Evolutionary conservation across 2,329 filamentous ascomycete genomes (phyloP).

Genomic region (Coniella lustricola): DNA sequence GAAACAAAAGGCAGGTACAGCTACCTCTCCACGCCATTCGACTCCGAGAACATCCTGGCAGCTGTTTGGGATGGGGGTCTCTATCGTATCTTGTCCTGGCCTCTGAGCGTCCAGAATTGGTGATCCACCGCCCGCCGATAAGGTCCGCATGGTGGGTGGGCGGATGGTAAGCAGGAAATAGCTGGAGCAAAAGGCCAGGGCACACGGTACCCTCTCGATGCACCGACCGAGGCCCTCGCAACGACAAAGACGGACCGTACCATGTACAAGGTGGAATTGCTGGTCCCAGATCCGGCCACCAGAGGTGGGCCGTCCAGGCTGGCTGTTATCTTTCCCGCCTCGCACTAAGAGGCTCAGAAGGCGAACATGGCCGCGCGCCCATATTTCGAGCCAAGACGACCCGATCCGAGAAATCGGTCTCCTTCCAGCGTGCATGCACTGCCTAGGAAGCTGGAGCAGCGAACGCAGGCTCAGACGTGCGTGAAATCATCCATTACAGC

Average conservation of each 20-base stretch:
- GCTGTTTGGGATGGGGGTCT: constrained; percentile 1
- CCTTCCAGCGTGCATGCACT: too few species aligned
- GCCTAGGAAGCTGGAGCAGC: too few species aligned
- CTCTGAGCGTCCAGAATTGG: neutral
- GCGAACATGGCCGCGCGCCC: neutral
- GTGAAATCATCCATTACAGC: too few species aligned
- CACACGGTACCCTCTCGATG: too few species aligned
- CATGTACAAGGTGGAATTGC: neutral
- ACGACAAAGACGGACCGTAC: neutral
- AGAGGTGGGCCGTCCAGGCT: neutral
- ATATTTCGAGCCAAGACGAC: neutral
- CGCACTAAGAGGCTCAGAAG: neutral
- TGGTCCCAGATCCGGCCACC: neutral
- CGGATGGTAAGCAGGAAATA: neutral
- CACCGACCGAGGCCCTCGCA: too few species aligned
- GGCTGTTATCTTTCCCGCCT: neutral
- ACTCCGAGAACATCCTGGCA: neutral
- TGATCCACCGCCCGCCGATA: neutral
- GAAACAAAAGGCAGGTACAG: neutral
- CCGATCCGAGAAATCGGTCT: too few species aligned
- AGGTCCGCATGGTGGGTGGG: neutral
- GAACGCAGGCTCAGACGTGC: too few species aligned
- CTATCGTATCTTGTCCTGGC: neutral
- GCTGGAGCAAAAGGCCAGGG: too few species aligned
- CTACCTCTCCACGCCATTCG: neutral